Conservation (phyloP, 306 rosid genomes). For the Myrica gale region DNA sequence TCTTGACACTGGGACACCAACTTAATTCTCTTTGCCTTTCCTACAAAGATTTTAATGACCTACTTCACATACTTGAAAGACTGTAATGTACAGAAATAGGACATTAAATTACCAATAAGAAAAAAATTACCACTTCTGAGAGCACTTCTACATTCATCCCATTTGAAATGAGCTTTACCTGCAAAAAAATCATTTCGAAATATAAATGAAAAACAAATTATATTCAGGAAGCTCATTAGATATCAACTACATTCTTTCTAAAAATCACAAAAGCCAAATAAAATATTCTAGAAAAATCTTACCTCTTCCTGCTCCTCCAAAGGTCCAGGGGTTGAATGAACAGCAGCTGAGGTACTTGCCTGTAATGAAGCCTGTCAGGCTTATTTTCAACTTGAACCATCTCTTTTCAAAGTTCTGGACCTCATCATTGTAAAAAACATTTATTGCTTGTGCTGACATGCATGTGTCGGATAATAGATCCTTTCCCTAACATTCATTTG, state of each 20-base stretch:
- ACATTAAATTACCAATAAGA: constrained; percentile 17
- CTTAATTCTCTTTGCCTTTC: constrained; percentile 24
- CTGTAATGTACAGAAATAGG: neutral
- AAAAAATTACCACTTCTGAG: constrained; percentile 22
- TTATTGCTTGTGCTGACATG: neutral
- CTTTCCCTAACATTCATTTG: neutral
- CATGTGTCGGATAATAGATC: neutral
- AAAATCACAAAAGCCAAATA: constrained; percentile 13
- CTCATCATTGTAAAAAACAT: neutral
- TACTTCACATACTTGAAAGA: constrained; percentile 2
- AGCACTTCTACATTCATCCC: constrained; percentile 28
- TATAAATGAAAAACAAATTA: constrained; percentile 2
- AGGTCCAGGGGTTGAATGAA: constrained; percentile 19
- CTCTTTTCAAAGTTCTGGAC: neutral
- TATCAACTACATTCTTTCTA: constrained; percentile 13
- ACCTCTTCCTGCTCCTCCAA: constrained; percentile 27
- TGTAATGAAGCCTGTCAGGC: constrained; percentile 23
- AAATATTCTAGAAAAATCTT: neutral
- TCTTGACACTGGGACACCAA: constrained; percentile 14
- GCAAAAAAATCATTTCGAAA: neutral
- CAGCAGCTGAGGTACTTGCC: constrained; percentile 25
- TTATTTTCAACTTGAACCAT: neutral
- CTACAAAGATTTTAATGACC: constrained; percentile 19
- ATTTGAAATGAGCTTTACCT: constrained; percentile 31
- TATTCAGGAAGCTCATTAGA: neutral